Base-by-base conservation (phyloP, 2,329 filamentous ascomycete genomes). In the Aureobasidium lini region DNA sequence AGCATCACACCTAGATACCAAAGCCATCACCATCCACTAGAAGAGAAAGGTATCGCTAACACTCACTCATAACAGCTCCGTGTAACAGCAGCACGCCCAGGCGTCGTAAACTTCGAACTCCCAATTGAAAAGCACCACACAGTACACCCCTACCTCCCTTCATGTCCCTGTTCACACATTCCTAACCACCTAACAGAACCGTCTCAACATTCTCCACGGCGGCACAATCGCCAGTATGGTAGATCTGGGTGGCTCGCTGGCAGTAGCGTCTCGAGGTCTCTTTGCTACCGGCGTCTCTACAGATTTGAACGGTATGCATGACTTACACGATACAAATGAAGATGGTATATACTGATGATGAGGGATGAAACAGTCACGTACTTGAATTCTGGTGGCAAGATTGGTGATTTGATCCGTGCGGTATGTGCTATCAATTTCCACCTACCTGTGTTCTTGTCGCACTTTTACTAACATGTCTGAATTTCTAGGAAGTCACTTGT, bases 201-300 rank as follows among this genome's bases (percentile, higher is more conserved):
- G 89, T 1, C 77, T 93, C 0, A 81, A 84, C 57, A 91, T 87
- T 37, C 80, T 92, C 31, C 89, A 93, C 66, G 89, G 89, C 16
- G 89, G 89, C 4, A 89, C 88, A 0, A 85, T 93, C 31, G 89
- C 89, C 3, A 88, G 85, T 69, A 85, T 92, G 74, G 83, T 86
- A 48, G 84, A 88, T 64, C 79, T 87, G 1, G 84, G 85, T 4
- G 85, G 85, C 23, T 86, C 83, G 15, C 73, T 88, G 9, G 84
- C 84, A 8, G 82, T 88, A 42, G 85, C 84, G 6, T 87, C 84
- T 0, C 75, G 80, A 36, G 84, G 85, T 0, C 75, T 88, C 1
- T 87, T 82, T 67, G 79, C 84, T 18, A 88, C 84, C 0, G 84
- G 84, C 7, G 84, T 88, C 2, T 85, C 83, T 1, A 87, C 84